phyloP scores from a whole-genome alignment of 352 stramenopile species.

The Phytopythium cucurbitacearum region DNA sequence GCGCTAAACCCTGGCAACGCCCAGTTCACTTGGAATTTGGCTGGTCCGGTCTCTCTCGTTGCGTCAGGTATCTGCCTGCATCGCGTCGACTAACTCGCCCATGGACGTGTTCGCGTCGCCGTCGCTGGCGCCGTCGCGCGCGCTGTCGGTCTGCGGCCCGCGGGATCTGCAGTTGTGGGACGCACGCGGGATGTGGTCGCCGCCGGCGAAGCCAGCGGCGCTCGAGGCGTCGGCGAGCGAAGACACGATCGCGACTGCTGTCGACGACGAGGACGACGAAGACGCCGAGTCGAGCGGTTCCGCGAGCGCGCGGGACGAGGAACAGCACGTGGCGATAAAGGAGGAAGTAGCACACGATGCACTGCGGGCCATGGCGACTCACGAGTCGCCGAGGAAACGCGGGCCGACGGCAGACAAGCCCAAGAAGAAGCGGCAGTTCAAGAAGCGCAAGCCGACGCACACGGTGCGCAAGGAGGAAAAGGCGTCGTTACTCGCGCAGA shows the following conservation, averaged over 20 bases:
- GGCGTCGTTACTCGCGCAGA: conserved; percentile 17
- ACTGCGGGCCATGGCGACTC: conserved; percentile 2
- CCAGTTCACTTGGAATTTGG: too few species aligned
- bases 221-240: too few species aligned
- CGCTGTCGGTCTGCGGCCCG: background rate
- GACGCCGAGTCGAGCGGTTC: background rate
- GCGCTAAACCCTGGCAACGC: too few species aligned
- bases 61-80: too few species aligned
- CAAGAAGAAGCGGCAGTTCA: conserved; percentile 29
- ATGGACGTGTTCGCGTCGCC: conserved; percentile 6
- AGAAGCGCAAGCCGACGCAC: conserved; percentile 40
- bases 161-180: background rate
- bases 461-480: conserved; percentile 46
- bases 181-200: background rate
- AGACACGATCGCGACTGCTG: background rate
- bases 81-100: background rate
- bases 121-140: background rate
- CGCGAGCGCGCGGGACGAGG: conserved; percentile 1
- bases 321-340: conserved; percentile 1
- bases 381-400: background rate
- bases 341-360: conserved; percentile 2
- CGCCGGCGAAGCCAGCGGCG: background rate
- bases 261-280: conserved; percentile 6
- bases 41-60: too few species aligned
- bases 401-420: background rate